A percentile compares a stretch with the other conserved stretches of the same genome.
phyloP scores from a whole-genome alignment of 768 basidiomycete genomes.

The Grammothele lineata region DNA sequence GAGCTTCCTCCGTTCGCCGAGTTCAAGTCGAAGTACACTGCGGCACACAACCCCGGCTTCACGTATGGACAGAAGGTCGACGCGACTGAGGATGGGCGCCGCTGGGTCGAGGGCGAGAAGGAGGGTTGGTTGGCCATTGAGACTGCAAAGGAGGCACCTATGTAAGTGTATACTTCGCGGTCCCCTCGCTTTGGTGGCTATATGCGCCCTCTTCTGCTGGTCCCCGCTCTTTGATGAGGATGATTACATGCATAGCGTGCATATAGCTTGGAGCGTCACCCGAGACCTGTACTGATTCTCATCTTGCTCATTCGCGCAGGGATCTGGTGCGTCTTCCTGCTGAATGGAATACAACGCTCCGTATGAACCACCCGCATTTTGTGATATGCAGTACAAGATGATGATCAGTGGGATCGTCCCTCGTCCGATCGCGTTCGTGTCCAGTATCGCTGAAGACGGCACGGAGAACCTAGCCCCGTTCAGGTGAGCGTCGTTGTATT shows the following conservation, averaged over 20 bases:
- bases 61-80: constrained; percentile 27
- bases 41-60: constrained; percentile 30
- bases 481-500: constrained; percentile 30
- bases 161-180: constrained; percentile 18
- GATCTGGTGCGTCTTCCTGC: constrained; percentile 2
- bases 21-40: constrained; percentile 22
- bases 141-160: constrained; percentile 24
- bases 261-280: too few species aligned
- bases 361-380: too few species aligned
- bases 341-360: too few species aligned
- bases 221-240: too few species aligned
- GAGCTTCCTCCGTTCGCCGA: constrained; percentile 24
- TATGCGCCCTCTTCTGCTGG: not conserved
- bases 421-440: constrained; percentile 42
- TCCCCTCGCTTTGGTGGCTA: not conserved
- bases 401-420: constrained; percentile 38
- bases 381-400: constrained; percentile 30
- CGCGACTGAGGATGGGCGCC: constrained; percentile 26
- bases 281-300: too few species aligned
- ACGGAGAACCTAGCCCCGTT: constrained; percentile 39
- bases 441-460: constrained; percentile 30
- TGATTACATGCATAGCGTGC: too few species aligned
- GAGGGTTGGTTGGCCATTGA: constrained; percentile 33
- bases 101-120: constrained; percentile 32
- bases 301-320: too few species aligned